phyloP scores from a whole-genome alignment of 306 rosid species.

The Cucumis melo region DNA sequence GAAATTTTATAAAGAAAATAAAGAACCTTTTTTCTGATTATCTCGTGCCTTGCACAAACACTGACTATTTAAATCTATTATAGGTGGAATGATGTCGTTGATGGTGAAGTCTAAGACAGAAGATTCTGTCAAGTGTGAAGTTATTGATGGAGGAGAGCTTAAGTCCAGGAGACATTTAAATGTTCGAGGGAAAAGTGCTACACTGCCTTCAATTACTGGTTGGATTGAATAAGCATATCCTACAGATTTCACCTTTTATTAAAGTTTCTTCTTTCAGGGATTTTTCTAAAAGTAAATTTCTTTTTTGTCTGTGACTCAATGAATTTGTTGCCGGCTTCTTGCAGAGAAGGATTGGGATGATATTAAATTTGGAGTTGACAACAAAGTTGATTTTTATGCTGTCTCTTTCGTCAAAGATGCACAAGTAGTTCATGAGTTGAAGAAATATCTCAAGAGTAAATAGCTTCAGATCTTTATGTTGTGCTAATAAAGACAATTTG shows the following conservation, averaged over 20 bases:
- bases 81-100: constrained; percentile 99
- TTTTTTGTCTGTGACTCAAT: not conserved
- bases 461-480: not conserved
- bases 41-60: not conserved
- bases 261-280: not conserved
- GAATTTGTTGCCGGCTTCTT: constrained; percentile 9
- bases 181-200: constrained; percentile 98
- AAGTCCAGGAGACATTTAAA: constrained; percentile 94
- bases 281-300: not conserved
- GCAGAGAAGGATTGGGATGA: constrained; percentile 99
- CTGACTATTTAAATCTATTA: constrained; percentile 18
- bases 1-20: not conserved
- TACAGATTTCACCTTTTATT: not conserved
- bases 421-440: constrained; percentile 84
- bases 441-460: constrained; percentile 75
- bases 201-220: constrained; percentile 97
- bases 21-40: not conserved
- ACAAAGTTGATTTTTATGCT: constrained; percentile 96
- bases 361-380: constrained; percentile 95
- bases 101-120: constrained; percentile 64
- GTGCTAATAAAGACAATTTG: not conserved
- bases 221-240: constrained; percentile 12
- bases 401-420: constrained; percentile 98
- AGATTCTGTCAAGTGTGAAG: constrained; percentile 90
- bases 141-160: constrained; percentile 87